Base-by-base conservation (phyloP, 805 yeast genomes). In the Spathaspora gorwiae region DNA sequence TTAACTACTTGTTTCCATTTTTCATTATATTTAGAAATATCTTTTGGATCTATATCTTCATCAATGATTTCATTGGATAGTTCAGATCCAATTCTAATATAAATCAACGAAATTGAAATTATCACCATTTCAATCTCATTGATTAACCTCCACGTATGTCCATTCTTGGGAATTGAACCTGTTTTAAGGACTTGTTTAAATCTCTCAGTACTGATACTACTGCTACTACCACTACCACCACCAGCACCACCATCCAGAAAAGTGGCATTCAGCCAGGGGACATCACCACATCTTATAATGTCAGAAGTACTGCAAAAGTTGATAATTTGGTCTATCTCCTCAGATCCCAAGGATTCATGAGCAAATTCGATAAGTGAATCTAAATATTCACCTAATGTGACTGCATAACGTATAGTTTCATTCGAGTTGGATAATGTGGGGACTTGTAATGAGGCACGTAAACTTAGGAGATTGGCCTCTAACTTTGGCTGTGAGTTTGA, bases 1-100 rank as follows among this genome's bases (percentile, higher is more conserved):
- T 49, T 55, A 3, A 57, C 53, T 10, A 65, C 71, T 48, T 58
- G 66, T 37, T 63, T 66, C 76, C 76, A 70, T 44, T 62, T 63
- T 37, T 55, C 59, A 39, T 56, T 58, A 26, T 40, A 35, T 19
- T 40, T 37, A 11, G 56, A 61, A 12, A 47, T 50, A 34, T 29
- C 32, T 19, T 19, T 19, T 12, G 51, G 39, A 8, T 54, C 54
- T 10, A 39, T 38, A 15, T 64, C 72, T 3, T 39, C 47, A 34
- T 55, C 57, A n/a, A 71, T 64, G 27, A 70, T 48, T 26, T 65
- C 71, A 47, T 65, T 62, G 12, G 61, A 55, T 38, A 68, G 48
- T 38, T 67, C 68, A 9, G 71, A 62, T 1, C 72, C 75, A 5
- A 71, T 53, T 32, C 55, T 48, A 8, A 57, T 55, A 45, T 70